These are phyloP conservation scores for Hypoxylon perforatum DNA, from an alignment of 495 filamentous ascomycete species.

Conservation along the genomic window DNA sequence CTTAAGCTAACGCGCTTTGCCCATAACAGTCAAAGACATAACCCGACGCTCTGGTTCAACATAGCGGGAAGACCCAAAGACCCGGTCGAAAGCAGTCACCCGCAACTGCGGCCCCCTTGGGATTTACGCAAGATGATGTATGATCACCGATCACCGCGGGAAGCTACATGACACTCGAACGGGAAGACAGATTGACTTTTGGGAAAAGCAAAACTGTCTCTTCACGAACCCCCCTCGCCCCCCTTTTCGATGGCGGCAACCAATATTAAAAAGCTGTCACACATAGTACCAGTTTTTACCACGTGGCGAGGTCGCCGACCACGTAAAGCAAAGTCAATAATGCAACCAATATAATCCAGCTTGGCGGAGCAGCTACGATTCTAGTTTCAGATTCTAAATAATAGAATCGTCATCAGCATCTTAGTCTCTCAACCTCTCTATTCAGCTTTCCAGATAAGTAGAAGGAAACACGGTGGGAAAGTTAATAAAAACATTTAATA, in stretches of 20 bases:
- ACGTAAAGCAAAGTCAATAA: constrained; percentile 38
- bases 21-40: constrained; percentile 14
- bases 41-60: constrained; percentile 25
- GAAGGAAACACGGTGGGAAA: not conserved
- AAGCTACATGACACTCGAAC: constrained; percentile 27
- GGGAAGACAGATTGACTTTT: constrained; percentile 33
- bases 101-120: constrained; percentile 27
- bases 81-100: constrained; percentile 31
- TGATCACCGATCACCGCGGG: constrained; percentile 30
- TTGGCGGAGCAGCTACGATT: constrained; percentile 13
- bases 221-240: constrained; percentile 3
- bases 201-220: constrained; percentile 31
- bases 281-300: constrained; percentile 28
- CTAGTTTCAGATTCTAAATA: constrained; percentile 27
- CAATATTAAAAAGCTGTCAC: constrained; percentile 37
- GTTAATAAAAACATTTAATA: not conserved
- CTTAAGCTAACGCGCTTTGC: constrained; percentile 7
- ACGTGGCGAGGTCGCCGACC: constrained; percentile 43
- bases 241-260: not conserved
- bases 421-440: not conserved
- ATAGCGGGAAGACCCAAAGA: constrained; percentile 17
- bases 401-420: not conserved
- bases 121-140: constrained; percentile 34
- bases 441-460: not conserved
- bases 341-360: constrained; percentile 40